Evolutionary conservation across 495 filamentous ascomycete species (phyloP).

Genomic region (Xylaria sp.): DNA sequence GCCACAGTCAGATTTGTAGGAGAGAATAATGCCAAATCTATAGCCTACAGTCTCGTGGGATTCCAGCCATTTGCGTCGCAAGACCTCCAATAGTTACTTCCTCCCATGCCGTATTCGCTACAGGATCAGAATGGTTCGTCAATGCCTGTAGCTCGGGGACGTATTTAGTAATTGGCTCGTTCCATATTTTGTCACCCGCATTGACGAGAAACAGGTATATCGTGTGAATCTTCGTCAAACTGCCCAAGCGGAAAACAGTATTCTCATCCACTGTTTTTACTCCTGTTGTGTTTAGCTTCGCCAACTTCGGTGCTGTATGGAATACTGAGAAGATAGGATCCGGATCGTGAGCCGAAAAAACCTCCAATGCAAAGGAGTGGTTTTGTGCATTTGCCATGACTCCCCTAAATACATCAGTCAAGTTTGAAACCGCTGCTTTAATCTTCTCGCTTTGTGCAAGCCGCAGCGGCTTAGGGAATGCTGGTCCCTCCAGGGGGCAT

Average conservation of each 20-base stretch:
- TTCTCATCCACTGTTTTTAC: constrained; percentile 51
- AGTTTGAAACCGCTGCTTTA: constrained; percentile 42
- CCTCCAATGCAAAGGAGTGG: constrained; percentile 56
- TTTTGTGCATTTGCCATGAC: constrained; percentile 40
- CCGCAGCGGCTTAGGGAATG: constrained; percentile 51
- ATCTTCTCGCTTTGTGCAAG: constrained; percentile 44
- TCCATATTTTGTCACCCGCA: constrained; percentile 46
- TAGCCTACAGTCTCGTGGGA: constrained; percentile 53
- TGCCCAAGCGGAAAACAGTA: constrained; percentile 58
- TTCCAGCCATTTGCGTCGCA: constrained; percentile 60
- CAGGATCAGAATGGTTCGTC: constrained; percentile 43
- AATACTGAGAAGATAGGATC: constrained; percentile 54
- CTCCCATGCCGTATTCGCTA: constrained; percentile 55
- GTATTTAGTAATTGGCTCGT: constrained; percentile 56
- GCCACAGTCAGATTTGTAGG: constrained; percentile 28
- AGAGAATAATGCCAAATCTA: not conserved
- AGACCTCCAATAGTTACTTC: constrained; percentile 63
- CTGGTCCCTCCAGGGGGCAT: constrained; percentile 60
- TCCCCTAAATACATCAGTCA: constrained; percentile 43
- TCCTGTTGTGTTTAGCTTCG: constrained; percentile 43
- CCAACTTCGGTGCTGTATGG: constrained; percentile 54
- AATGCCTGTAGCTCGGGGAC: constrained; percentile 59
- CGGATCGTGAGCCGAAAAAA: constrained; percentile 55
- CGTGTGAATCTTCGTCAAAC: constrained; percentile 59
- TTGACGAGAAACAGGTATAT: constrained; percentile 53